These are phyloP conservation scores for Helicocarpus griseus DNA, from an alignment of 2,329 filamentous ascomycete species.

Conservation along the genomic window DNA sequence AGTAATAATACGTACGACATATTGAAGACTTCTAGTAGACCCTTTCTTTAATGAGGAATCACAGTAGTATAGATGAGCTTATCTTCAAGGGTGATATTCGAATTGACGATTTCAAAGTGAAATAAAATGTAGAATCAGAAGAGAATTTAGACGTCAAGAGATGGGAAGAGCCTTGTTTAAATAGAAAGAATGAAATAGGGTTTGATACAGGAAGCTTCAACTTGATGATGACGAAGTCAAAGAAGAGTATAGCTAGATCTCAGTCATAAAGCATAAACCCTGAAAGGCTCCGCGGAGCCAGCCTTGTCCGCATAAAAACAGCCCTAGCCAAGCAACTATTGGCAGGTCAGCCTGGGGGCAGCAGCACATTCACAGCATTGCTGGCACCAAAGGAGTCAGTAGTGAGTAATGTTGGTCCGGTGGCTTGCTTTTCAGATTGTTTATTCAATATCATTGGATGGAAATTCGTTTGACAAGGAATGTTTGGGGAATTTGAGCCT, in stretches of 20 bases:
- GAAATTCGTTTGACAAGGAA: too few species aligned
- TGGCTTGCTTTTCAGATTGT: background rate
- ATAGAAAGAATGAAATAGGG: too few species aligned
- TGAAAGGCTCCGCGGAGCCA: background rate
- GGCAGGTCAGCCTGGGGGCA: background rate
- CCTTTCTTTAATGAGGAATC: too few species aligned
- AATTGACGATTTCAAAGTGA: too few species aligned
- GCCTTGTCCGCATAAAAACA: background rate
- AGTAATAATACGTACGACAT: constrained; percentile 12
- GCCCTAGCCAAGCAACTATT: background rate
- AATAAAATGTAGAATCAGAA: too few species aligned
- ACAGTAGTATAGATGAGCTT: too few species aligned
- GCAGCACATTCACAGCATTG: background rate
- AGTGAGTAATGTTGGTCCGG: background rate
- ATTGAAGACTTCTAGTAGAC: background rate
- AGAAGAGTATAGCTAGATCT: too few species aligned
- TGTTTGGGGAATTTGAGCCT: background rate
- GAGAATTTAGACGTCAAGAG: too few species aligned
- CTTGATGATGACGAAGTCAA: background rate
- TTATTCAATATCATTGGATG: too few species aligned
- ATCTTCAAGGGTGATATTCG: too few species aligned
- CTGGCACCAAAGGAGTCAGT: background rate
- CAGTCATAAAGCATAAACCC: background rate
- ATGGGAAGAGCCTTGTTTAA: too few species aligned
- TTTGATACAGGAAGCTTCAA: too few species aligned